phyloP scores from a whole-genome alignment of 495 filamentous ascomycete species.

The Lophiotrema nucula region DNA sequence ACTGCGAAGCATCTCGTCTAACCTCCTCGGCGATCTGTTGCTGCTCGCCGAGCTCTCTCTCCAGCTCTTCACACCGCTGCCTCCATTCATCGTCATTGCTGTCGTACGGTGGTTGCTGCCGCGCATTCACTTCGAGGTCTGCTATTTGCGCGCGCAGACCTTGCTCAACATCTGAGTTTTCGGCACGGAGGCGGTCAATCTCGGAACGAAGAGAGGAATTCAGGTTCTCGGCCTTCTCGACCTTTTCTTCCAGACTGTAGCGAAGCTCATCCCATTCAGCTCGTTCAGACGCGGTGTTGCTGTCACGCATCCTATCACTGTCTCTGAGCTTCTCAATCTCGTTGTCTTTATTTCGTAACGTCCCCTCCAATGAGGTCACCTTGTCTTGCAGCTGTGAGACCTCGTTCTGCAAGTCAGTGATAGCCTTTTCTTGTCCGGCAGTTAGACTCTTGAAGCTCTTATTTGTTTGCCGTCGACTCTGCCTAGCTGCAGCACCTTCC shows the following conservation, averaged over 20 bases:
- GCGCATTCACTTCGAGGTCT: constrained; percentile 38
- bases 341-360: constrained; percentile 57
- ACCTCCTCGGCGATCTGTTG: constrained; percentile 89
- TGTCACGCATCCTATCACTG: constrained; percentile 46
- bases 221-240: constrained; percentile 73
- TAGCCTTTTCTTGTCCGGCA: constrained; percentile 21
- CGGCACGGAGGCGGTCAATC: constrained; percentile 66
- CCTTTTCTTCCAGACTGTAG: constrained; percentile 69
- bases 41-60: constrained; percentile 69
- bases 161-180: constrained; percentile 63
- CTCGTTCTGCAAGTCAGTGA: constrained; percentile 58
- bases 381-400: constrained; percentile 72
- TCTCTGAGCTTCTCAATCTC: constrained; percentile 51
- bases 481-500: constrained; percentile 46
- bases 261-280: constrained; percentile 74
- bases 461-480: constrained; percentile 53
- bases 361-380: constrained; percentile 66
- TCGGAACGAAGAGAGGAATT: constrained; percentile 75
- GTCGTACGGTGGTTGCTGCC: constrained; percentile 9
- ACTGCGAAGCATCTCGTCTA: constrained; percentile 76
- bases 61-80: constrained; percentile 60
- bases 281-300: constrained; percentile 48
- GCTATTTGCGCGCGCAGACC: constrained; percentile 66
- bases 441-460: constrained; percentile 26
- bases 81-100: constrained; percentile 51